phyloP scores from a whole-genome alignment of 2,329 filamentous ascomycete species.

The Aspergillus ochraceus region DNA sequence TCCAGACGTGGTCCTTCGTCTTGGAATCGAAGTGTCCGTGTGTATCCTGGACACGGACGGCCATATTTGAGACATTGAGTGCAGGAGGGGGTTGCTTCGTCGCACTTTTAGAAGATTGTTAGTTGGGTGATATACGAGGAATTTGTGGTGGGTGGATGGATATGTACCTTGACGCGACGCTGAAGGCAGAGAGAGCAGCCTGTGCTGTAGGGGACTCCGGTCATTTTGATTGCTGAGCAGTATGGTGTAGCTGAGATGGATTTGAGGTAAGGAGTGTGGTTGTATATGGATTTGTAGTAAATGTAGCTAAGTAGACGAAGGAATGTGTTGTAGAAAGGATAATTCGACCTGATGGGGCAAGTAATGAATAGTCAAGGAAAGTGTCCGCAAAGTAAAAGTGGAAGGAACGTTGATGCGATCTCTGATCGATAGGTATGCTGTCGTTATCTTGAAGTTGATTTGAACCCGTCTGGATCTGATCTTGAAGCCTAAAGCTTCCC shows the following conservation, averaged over 20 bases:
- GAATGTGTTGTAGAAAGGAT: too few relatives aligned
- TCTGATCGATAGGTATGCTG: not conserved
- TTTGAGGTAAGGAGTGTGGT: not conserved
- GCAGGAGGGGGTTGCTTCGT: slow-evolving; percentile 44
- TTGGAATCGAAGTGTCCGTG: slow-evolving; percentile 36
- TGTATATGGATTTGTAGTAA: not conserved
- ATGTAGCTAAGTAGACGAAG: not conserved
- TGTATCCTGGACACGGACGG: slow-evolving; percentile 38
- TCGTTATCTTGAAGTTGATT: too few relatives aligned
- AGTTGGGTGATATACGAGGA: not conserved
- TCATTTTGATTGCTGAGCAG: slow-evolving; percentile 27
- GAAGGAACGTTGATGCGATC: not conserved
- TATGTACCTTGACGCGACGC: slow-evolving; percentile 38
- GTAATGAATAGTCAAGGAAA: too few relatives aligned
- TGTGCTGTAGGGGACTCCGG: slow-evolving; percentile 44
- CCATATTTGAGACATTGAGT: slow-evolving; percentile 39
- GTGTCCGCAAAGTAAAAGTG: too few relatives aligned
- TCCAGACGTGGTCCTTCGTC: slow-evolving; percentile 38
- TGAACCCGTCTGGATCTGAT: not conserved
- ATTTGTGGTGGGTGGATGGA: not conserved
- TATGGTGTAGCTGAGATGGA: not conserved
- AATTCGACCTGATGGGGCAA: too few relatives aligned
- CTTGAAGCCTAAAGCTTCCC: not conserved
- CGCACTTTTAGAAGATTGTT: slow-evolving; percentile 36
- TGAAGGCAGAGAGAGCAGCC: slow-evolving; percentile 43